Base-by-base conservation (phyloP, 768 basidiomycete species). In the Glaciozyma martinii region DNA sequence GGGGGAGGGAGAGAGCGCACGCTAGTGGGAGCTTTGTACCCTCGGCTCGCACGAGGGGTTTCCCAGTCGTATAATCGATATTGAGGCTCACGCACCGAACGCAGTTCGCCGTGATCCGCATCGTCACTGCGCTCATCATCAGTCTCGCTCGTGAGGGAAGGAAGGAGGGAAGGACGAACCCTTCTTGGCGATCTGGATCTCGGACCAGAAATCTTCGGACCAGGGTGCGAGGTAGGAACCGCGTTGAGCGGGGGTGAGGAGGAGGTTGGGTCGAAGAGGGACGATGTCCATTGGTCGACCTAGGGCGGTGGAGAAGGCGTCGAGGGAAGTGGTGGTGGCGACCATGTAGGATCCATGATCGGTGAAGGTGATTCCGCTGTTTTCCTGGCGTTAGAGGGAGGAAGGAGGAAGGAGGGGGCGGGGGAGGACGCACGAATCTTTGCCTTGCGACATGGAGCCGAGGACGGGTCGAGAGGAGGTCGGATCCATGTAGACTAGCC, bases 21-120 rank as follows among this genome's bases (percentile, higher is more conserved):
- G 44, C 43, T 5, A 62, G 56, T 5, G 61, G 61, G 1, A 62
- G 47, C 9, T 37, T 30, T 1, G 18, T 49, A 1, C 61, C 56
- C 21, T 57, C 61, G 27, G 50, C 32, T 3, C 44, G 55, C 33
- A 30, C 30, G 10, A 40, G 37, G 9, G 50, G 27, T 13, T 62
- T 57, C 5, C 61, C 61, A 1, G 55, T 50, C 25, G 30, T 29
- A 25, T 62, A 62, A 47, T 62, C 61, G 37, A 62, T 56, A 47
- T 62, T 62, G 56, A 62, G 61, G 4, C 46, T 49, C 33, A 62
- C 25, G 47, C 61, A 62, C 2, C 61, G 55, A 0, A 62, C 61
- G 47, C 61, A 62, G 56, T 62, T 62, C 5, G 46, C 27, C 0
- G 61, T 62, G 1, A 62, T 7, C 21, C 47, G 33, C 25, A 62